Percentiles rank a stretch among this genome's conserved stretches.
phyloP scores from a whole-genome alignment of 2,329 filamentous ascomycete genomes.

The Colletotrichum tabaci region DNA sequence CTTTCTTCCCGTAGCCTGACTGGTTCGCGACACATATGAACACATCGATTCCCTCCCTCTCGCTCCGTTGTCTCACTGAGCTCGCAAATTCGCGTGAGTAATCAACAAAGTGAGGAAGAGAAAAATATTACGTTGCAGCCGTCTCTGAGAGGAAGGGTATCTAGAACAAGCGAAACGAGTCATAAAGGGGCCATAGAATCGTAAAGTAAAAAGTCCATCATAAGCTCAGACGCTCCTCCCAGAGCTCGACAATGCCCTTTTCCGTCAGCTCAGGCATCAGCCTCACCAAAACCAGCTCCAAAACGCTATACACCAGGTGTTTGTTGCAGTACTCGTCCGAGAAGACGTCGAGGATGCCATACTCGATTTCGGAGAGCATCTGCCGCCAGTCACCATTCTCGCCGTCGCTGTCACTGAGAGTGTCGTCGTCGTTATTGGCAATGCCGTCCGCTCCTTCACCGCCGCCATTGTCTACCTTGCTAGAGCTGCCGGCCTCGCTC shows the following conservation, averaged over 20 bases:
- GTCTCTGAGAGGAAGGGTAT: constrained; percentile 36
- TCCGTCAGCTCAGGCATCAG: constrained; percentile 88
- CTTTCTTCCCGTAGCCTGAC: constrained; percentile 4
- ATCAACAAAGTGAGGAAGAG: neutral
- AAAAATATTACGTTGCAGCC: neutral
- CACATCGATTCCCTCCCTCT: constrained; percentile 17
- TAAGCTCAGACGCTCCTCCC: constrained; percentile 76
- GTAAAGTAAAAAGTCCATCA: constrained; percentile 15
- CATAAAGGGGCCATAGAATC: neutral
- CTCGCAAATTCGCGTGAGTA: neutral
- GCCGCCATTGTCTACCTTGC: constrained; percentile 40
- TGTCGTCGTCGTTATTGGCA: constrained; percentile 40
- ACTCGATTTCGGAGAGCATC: constrained; percentile 72
- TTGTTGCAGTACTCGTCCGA: constrained; percentile 92
- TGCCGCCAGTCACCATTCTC: constrained; percentile 57
- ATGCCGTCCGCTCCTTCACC: constrained; percentile 45
- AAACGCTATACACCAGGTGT: constrained; percentile 85
- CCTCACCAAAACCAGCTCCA: constrained; percentile 86
- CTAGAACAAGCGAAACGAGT: constrained; percentile 19
- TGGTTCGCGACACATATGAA: constrained; percentile 24
- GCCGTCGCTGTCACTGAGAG: constrained; percentile 44
- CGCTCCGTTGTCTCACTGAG: neutral
- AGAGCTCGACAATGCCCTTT: constrained; percentile 78
- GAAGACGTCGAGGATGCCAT: constrained; percentile 79
- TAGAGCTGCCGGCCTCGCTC: neutral